phyloP scores from a whole-genome alignment of 2,329 filamentous ascomycete species.

The Didymella arachidicola region DNA sequence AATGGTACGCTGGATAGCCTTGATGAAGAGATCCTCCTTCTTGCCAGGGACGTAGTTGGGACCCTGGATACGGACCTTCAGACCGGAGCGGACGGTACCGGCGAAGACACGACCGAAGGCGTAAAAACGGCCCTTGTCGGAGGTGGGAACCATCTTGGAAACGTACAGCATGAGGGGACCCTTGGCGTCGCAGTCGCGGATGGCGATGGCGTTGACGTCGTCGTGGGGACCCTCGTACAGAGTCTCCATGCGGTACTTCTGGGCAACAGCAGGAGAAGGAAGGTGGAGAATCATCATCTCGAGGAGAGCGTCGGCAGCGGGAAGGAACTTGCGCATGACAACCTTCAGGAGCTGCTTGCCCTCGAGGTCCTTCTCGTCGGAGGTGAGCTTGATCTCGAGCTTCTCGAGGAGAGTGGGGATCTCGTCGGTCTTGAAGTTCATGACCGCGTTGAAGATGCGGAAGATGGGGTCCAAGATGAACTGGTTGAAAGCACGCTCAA shows the following conservation, averaged over 20 bases:
- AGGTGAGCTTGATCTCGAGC: slow-evolving; percentile 89
- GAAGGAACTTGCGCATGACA: slow-evolving; percentile 98
- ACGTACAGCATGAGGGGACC: slow-evolving; percentile 99
- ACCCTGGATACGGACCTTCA: slow-evolving; percentile 99
- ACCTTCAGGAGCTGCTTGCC: slow-evolving; percentile 98
- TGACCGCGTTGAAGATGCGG: slow-evolving; percentile 95
- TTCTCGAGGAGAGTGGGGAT: slow-evolving; percentile 83
- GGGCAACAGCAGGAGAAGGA: slow-evolving; percentile 92
- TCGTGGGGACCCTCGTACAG: slow-evolving; percentile 97
- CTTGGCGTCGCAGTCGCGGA: slow-evolving; percentile 98
- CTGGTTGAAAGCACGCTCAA: slow-evolving; percentile 99
- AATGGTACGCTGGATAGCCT: slow-evolving; percentile 99
- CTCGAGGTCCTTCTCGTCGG: slow-evolving; percentile 90
- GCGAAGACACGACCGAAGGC: slow-evolving; percentile 99
- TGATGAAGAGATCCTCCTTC: slow-evolving; percentile 99
- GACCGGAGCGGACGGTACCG: slow-evolving; percentile 95
- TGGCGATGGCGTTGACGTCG: slow-evolving; percentile 91
- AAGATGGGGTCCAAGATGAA: slow-evolving; percentile 99
- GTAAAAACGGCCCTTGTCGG: slow-evolving; percentile 99
- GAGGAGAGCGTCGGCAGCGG: slow-evolving; percentile 94
- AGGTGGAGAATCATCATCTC: slow-evolving; percentile 99
- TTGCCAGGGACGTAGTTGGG: slow-evolving; percentile 98
- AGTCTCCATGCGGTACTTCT: slow-evolving; percentile 98
- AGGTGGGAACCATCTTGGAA: slow-evolving; percentile 99
- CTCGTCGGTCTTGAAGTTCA: slow-evolving; percentile 99